Evolutionary conservation across 768 basidiomycete genomes (phyloP).

Genomic region (Suillus occidentalis): DNA sequence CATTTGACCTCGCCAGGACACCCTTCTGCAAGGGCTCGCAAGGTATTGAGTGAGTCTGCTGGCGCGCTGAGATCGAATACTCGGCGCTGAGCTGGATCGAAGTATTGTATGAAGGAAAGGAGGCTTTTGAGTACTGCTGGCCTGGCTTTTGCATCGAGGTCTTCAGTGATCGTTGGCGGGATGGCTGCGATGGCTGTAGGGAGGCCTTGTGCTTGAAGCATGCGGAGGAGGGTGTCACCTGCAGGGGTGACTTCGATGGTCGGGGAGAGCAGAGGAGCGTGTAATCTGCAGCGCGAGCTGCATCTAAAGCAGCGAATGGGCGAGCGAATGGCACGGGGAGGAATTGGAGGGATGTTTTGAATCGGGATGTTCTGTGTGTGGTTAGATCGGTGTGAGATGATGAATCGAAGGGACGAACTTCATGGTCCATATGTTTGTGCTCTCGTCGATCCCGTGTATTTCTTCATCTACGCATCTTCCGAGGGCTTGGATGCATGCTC

Average conservation of each 20-base stretch:
- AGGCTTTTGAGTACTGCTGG: slow-evolving; percentile 79
- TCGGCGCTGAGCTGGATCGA: slow-evolving; percentile 78
- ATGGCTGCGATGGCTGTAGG: slow-evolving; percentile 80
- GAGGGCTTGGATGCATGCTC: slow-evolving; percentile 53
- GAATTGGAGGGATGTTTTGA: slow-evolving; percentile 90
- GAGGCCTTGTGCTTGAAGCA: slow-evolving; percentile 88
- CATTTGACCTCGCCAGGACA: slow-evolving; percentile 77
- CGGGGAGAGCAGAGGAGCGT: slow-evolving; percentile 83
- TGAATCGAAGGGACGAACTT: slow-evolving; percentile 45
- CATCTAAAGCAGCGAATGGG: slow-evolving; percentile 80
- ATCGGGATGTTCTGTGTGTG: slow-evolving; percentile 70
- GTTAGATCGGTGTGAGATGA: slow-evolving; percentile 1
- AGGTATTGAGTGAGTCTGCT: slow-evolving; percentile 68
- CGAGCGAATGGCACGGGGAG: slow-evolving; percentile 69
- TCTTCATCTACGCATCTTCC: slow-evolving; percentile 53
- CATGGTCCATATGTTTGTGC: slow-evolving; percentile 52
- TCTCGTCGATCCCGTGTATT: slow-evolving; percentile 17
- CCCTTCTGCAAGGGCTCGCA: slow-evolving; percentile 83
- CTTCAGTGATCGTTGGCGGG: slow-evolving; percentile 47
- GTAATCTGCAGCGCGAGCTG: slow-evolving; percentile 87
- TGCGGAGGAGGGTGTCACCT: slow-evolving; percentile 87
- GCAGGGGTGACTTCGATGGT: slow-evolving; percentile 77
- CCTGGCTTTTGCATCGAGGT: slow-evolving; percentile 61
- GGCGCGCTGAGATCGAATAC: slow-evolving; percentile 69
- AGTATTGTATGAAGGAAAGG: slow-evolving; percentile 93